These are phyloP conservation scores for Paramecium bursaria DNA, from an alignment of 73 alveolate species.

Conservation along the genomic window DNA sequence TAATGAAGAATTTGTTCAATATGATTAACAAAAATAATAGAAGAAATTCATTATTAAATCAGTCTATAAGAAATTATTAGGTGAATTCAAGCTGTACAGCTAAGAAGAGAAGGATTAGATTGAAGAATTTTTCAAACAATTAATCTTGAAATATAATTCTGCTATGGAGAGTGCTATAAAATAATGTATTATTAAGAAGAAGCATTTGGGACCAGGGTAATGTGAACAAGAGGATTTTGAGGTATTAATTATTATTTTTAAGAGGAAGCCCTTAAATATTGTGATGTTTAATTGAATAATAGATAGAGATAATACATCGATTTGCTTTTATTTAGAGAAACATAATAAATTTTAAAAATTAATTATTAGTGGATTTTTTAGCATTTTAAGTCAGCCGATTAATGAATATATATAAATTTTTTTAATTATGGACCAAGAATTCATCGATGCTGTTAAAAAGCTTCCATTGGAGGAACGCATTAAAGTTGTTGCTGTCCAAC, in stretches of 20 bases:
- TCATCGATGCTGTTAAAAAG: conserved; percentile 24
- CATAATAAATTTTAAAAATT: neutral
- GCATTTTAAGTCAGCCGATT: conserved; percentile 29
- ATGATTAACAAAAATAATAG: conserved; percentile 5
- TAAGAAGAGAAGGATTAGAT: conserved; percentile 16
- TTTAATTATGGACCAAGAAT: conserved; percentile 12
- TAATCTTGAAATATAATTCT: conserved; percentile 23
- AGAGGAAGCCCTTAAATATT: conserved; percentile 59
- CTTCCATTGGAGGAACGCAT: conserved; percentile 20
- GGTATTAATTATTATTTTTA: neutral
- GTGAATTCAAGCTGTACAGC: neutral
- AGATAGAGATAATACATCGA: conserved; percentile 49
- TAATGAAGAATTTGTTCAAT: conserved; percentile 14
- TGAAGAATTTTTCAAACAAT: conserved; percentile 1
- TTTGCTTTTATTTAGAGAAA: conserved; percentile 3
- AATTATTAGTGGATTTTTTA: conserved; percentile 34
- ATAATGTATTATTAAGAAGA: conserved; percentile 7
- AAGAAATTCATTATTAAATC: conserved; percentile 15
- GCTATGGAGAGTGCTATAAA: conserved; percentile 55
- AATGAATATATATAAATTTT: conserved; percentile 19
- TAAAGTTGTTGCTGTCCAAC: conserved; percentile 11
- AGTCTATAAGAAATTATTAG: conserved; percentile 37
- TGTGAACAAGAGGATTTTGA: conserved; percentile 44
- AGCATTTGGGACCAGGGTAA: conserved; percentile 6
- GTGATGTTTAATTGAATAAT: conserved; percentile 13